phyloP scores from a whole-genome alignment of 106 monocot species.

The Apostasia ramifera region DNA sequence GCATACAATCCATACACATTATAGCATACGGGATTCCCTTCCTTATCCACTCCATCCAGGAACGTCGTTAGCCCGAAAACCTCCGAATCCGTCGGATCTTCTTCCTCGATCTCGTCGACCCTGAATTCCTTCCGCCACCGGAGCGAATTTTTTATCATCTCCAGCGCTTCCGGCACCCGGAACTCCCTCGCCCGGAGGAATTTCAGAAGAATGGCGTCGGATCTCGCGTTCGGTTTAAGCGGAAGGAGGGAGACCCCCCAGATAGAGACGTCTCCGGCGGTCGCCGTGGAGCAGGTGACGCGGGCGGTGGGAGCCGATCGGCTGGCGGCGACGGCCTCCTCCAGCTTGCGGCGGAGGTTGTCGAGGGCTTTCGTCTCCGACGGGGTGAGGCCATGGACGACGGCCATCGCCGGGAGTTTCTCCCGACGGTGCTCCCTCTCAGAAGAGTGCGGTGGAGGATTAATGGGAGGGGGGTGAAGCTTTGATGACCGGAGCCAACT shows the following conservation, averaged over 20 bases:
- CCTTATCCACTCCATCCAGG: conserved; percentile 34
- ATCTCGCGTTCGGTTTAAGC: conserved; percentile 19
- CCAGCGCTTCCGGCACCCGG: conserved; percentile 30
- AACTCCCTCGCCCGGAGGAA: conserved; percentile 63
- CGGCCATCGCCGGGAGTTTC: background rate
- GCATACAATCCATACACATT: conserved; percentile 42
- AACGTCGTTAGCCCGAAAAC: conserved; percentile 7
- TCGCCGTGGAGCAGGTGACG: background rate
- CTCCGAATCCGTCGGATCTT: conserved; percentile 24
- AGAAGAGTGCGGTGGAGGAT: no score
- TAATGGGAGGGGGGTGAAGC: no score
- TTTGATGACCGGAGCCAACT: no score
- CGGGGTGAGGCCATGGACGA: conserved; percentile 14
- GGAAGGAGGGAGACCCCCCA: conserved; percentile 62
- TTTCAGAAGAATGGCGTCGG: conserved; percentile 57
- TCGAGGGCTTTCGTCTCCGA: conserved; percentile 42
- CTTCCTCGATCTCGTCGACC: conserved; percentile 31
- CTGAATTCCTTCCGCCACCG: conserved; percentile 46
- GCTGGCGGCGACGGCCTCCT: conserved; percentile 29
- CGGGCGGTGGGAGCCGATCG: conserved; percentile 19
- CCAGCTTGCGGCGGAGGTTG: conserved; percentile 36
- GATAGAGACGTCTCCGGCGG: conserved; percentile 11
- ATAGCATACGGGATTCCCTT: conserved; percentile 54
- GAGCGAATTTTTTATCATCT: conserved; percentile 45
- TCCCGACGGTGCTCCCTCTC: no score